Evolutionary conservation across 116 monocot species (phyloP).

Genomic region (Trichopus zeylanicus): DNA sequence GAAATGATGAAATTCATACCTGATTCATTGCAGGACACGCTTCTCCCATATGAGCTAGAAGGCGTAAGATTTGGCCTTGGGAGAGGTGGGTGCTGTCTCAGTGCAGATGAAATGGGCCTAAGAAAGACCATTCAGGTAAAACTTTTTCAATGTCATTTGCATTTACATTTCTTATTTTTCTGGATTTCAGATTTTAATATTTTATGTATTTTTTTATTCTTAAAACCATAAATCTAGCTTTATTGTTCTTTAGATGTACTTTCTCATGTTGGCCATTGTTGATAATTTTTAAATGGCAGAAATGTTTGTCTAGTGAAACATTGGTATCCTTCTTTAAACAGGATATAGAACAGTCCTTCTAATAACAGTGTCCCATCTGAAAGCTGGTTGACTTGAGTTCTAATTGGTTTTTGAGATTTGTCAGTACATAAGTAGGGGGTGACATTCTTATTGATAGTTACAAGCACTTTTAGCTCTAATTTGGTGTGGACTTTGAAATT

Average conservation of each 20-base stretch:
- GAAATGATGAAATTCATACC: slow-evolving; percentile 53
- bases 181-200: neutral
- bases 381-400: neutral
- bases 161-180: neutral
- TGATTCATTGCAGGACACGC: slow-evolving; percentile 30
- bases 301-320: too few species aligned
- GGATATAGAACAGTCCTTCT: neutral
- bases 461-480: too few species aligned
- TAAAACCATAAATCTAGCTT: too few species aligned
- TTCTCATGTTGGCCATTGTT: neutral
- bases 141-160: neutral
- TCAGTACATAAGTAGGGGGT: too few species aligned
- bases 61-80: slow-evolving; percentile 76
- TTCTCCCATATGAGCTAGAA: slow-evolving; percentile 88
- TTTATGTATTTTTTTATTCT: neutral
- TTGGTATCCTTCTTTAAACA: neutral
- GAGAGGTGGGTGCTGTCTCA: slow-evolving; percentile 84
- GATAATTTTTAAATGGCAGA: too few species aligned
- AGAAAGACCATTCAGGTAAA: slow-evolving; percentile 91
- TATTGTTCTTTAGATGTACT: too few species aligned
- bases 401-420: neutral
- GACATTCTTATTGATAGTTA: too few species aligned
- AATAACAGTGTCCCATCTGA: neutral
- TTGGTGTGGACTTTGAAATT: too few species aligned
- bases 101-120: slow-evolving; percentile 99